Evolutionary conservation across 805 yeast genomes (phyloP), one percentile per base, ranked within the genome.

Genomic region (Starmerella stigmatis): DNA sequence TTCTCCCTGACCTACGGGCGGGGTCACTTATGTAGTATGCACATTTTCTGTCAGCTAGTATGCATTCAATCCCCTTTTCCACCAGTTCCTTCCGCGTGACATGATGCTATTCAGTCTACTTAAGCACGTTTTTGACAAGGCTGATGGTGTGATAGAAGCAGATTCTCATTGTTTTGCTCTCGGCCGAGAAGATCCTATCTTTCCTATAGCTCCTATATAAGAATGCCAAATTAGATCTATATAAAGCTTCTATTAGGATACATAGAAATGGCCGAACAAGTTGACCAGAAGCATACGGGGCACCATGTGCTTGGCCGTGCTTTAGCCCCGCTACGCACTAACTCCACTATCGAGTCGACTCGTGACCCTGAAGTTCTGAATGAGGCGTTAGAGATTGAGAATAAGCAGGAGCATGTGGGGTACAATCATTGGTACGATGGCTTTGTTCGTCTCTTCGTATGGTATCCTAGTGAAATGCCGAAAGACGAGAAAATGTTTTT

Each of bases 381-480:
- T 22, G 22, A 36, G 10, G 40, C 30, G 5, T 7, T 26, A 16
- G 30, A 26, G 30, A 21, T 26, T 2, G 40, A 36, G n/a, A 11
- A 25, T 30, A 23, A 17, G 30, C 29, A 34, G 21, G 33, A 32
- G 20, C 39, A 45, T 10, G 23, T 49, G 13, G 46, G 49, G 10
- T 47, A 34, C 20, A 42, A 35, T 4, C 54, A 52, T 21, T 60
- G 63, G 63, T 57, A 57, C 32, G 56, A 57, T 25, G 58, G 58
- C 3, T 55, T 60, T 34, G 47, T 43, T 7, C 36, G 58, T 11
- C 46, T 59, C 21, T 50, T 60, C 38, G 22, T 44, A 20, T 63
- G 66, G 66, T 61, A 63, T 43, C 64, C 64, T 15, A 44, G 46
- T 6, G 49, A 50, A 20, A 32, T 60, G 47, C 49, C 57, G 15